These are phyloP conservation scores for Vigna unguiculata DNA, from an alignment of 306 rosid species.

Conservation along the genomic window DNA sequence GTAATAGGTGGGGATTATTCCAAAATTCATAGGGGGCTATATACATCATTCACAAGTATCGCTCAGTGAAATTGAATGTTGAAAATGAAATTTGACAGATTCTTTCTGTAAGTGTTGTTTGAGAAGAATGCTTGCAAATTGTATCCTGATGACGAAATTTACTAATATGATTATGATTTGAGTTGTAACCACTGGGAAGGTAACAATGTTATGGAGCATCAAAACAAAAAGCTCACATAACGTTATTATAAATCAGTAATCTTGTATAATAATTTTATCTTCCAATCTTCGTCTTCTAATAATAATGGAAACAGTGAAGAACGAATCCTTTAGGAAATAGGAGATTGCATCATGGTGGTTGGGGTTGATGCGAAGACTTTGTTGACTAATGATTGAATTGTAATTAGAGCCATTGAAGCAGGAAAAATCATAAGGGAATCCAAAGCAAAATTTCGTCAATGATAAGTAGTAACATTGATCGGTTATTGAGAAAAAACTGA, in stretches of 20 bases:
- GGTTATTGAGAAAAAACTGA: slow-evolving; percentile 35
- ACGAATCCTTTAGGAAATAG: background rate
- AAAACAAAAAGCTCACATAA: slow-evolving; percentile 6
- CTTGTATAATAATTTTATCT: background rate
- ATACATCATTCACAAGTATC: background rate
- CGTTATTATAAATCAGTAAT: background rate
- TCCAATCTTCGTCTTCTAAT: background rate
- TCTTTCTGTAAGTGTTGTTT: background rate
- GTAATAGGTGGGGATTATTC: slow-evolving; percentile 20
- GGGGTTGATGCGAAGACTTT: slow-evolving; percentile 28
- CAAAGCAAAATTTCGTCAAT: slow-evolving; percentile 13
- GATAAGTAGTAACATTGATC: background rate
- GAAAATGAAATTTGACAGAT: background rate
- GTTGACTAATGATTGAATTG: slow-evolving; percentile 18
- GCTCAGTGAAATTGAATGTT: slow-evolving; percentile 6
- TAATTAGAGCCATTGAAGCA: slow-evolving; percentile 3
- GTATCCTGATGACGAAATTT: background rate
- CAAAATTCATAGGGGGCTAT: slow-evolving; percentile 3
- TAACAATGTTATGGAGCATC: slow-evolving; percentile 4
- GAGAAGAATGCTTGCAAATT: background rate
- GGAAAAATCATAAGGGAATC: slow-evolving; percentile 25
- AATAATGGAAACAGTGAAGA: background rate
- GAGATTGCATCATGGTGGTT: slow-evolving; percentile 6
- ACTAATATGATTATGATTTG: slow-evolving; percentile 7
- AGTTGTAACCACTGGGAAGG: slow-evolving; percentile 12